A percentile compares a stretch with the other conserved stretches of the same genome.
These are phyloP conservation scores for Nepenthes alata DNA, from an alignment of 179 eudicot species.

Conservation along the genomic window DNA sequence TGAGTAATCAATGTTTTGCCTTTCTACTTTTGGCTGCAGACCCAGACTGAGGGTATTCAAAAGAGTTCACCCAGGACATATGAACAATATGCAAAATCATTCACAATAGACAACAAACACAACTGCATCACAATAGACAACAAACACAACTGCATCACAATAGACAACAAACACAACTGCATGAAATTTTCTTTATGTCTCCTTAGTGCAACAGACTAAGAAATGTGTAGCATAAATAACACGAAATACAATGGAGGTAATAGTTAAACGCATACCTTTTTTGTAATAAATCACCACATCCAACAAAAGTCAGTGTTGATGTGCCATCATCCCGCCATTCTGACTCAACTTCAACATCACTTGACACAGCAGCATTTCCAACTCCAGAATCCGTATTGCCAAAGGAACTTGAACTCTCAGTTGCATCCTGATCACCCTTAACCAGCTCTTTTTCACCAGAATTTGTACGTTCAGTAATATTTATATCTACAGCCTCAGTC, in stretches of 20 bases:
- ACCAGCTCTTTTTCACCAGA: conserved; percentile 19
- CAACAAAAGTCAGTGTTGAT: conserved; percentile 17
- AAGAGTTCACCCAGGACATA: no score
- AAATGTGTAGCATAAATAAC: no score
- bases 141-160: no score
- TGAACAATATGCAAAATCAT: no score
- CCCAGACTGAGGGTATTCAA: no score
- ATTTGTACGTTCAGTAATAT: conserved; percentile 22
- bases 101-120: no score
- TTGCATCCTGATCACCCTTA: conserved; percentile 27
- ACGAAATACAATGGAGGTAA: background rate
- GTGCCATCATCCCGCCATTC: conserved; percentile 24
- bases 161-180: no score
- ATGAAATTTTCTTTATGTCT: no score
- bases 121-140: no score
- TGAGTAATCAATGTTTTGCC: no score
- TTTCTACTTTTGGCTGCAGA: no score
- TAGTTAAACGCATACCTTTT: conserved; percentile 26
- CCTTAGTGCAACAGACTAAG: no score
- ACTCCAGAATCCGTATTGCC: conserved; percentile 34
- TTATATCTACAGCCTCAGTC: conserved; percentile 25
- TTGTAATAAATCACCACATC: conserved; percentile 23
- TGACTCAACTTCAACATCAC: conserved; percentile 49
- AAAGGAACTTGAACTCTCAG: conserved; percentile 76
- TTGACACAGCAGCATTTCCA: conserved; percentile 22